Conservation (phyloP, 345 rosid species). For the Ailanthus altissimus region DNA sequence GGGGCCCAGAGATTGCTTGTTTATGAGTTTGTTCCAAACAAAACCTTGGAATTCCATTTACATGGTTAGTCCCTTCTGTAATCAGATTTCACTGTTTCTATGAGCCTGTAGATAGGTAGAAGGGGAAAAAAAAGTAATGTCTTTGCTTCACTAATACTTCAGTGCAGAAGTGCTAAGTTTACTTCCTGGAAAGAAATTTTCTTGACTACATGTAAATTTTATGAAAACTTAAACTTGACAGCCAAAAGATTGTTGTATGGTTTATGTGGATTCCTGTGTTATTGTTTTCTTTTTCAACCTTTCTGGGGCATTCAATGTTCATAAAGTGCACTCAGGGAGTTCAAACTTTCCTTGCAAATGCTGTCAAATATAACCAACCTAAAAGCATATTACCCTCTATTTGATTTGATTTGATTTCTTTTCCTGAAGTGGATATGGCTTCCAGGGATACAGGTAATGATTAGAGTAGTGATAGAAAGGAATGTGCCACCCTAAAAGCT, state of each 20-base stretch:
- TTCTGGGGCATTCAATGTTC: background rate
- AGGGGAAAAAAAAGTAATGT: background rate
- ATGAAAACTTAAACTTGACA: background rate
- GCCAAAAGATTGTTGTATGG: background rate
- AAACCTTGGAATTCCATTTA: conserved; percentile 61
- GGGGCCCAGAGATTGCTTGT: conserved; percentile 67
- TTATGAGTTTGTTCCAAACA: conserved; percentile 74
- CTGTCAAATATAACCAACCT: background rate
- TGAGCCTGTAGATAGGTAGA: background rate
- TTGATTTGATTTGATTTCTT: too few relatives aligned
- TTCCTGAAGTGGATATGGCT: background rate
- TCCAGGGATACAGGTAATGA: background rate
- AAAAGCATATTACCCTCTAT: too few relatives aligned
- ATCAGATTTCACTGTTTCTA: conserved; percentile 4
- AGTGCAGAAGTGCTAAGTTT: background rate
- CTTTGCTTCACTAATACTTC: background rate
- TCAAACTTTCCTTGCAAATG: background rate
- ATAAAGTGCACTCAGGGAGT: background rate
- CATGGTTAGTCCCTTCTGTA: conserved; percentile 51
- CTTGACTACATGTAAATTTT: background rate
- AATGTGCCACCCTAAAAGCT: background rate
- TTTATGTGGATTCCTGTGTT: background rate
- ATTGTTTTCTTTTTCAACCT: background rate
- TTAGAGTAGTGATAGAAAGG: background rate
- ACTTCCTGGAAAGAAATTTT: background rate